Evolutionary conservation across 2,329 filamentous ascomycete genomes (phyloP), one percentile per base, ranked within the genome.

Genomic region (Penicillium sp.): DNA sequence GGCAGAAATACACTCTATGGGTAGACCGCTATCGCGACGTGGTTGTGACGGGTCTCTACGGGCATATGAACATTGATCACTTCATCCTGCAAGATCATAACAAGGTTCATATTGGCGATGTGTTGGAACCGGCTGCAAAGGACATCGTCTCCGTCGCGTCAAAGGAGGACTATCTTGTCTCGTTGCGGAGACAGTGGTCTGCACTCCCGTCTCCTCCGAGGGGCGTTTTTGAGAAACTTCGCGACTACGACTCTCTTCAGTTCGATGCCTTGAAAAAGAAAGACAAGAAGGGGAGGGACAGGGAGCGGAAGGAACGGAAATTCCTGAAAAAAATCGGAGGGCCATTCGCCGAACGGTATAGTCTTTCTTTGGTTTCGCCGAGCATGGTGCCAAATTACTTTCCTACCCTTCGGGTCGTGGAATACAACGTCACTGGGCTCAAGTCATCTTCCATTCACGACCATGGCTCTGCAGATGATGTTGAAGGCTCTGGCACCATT

Each of bases 61-160:
- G 91, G 1, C 93, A 98, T 66, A 97, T 98, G 93, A 98, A 98
- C 63, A 87, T 96, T 55, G 93, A 98, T 61, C 93, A 98, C 67
- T 98, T 98, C 69, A 80, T 97, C 63, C 73, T 98, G 12, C 88
- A 95, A 60, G 91, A 97, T 65, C 88, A 83, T 48, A 77, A 86
- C 36, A 80, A 95, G 1, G 77, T 96, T 46, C 77, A 86, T 51
- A 76, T 89, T 26, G 70, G 69, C 38, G 59, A 66, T 2, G 58
- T 66, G 7, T 39, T 39, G 8, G 32, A 55, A 33, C 45, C 46
- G 48, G 61, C 18, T 50, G 59, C 32, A 45, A 65, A 32, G 5
- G 69, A 74, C n/a, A 72, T 79, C n/a, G 65, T 93, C 18, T 78
- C 78, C 1, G 72, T 82, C 3, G 66, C 77, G 48, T 86, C 85